Conservation (phyloP, 2,329 filamentous ascomycete genomes). For the Lasiodiplodia sp. region DNA sequence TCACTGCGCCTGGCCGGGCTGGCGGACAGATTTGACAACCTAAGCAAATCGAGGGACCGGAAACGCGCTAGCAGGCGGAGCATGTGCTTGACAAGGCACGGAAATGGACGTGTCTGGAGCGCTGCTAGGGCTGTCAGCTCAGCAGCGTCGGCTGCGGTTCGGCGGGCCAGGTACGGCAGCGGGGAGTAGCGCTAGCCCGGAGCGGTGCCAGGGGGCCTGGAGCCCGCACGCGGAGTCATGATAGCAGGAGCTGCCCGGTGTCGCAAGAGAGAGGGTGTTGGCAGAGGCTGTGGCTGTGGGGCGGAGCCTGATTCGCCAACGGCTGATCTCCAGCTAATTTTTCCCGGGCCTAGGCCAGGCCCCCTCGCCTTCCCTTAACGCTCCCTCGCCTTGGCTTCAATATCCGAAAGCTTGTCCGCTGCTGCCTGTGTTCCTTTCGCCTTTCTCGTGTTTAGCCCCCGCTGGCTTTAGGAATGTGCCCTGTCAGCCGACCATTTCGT, state of each 20-base stretch:
- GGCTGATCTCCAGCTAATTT: slow-evolving; percentile 11
- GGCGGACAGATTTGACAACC: not conserved
- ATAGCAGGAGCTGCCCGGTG: not conserved
- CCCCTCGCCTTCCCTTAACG: not conserved
- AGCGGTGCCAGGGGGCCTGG: not conserved
- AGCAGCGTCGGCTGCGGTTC: not conserved
- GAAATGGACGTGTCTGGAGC: slow-evolving; percentile 24
- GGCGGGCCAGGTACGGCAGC: slow-evolving; percentile 13
- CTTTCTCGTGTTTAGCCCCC: not conserved
- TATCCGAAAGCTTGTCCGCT: slow-evolving; percentile 13
- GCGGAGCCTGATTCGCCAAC: not conserved
- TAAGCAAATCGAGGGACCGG: not conserved
- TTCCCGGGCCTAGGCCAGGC: not conserved
- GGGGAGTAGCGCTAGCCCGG: not conserved
- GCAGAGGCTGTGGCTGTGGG: not conserved
- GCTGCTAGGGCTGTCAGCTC: slow-evolving; percentile 5
- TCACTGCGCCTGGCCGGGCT: not conserved
- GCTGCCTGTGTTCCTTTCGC: not conserved
- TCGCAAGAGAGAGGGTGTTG: slow-evolving; percentile 12
- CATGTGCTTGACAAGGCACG: slow-evolving; percentile 5
- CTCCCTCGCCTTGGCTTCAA: not conserved
- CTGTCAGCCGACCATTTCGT: not conserved
- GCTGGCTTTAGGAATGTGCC: not conserved
- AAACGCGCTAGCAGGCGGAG: not conserved
- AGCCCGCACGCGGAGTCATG: not conserved